A percentile compares a stretch with the other conserved stretches of the same genome.
Conservation (phyloP, 805 yeast genomes). For the Wickerhamiella azyma region DNA sequence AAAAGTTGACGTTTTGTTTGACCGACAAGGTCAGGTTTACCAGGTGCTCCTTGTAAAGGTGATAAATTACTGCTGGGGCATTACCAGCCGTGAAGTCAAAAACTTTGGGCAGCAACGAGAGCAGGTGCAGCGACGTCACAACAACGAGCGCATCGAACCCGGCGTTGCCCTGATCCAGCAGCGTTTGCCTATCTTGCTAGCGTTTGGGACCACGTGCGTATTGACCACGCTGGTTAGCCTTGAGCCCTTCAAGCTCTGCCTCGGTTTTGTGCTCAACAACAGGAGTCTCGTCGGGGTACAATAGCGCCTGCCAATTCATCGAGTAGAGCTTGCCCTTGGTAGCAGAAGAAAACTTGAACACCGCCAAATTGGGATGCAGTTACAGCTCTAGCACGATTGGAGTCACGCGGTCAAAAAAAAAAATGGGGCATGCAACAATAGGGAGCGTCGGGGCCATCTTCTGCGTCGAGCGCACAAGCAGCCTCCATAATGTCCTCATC, state of each 20-base stretch:
- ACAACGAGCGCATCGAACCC: conserved; percentile 65
- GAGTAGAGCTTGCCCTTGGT: conserved; percentile 52
- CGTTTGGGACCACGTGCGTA: conserved; percentile 53
- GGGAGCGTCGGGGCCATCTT: no score
- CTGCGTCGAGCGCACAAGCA: no score
- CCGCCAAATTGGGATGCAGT: conserved; percentile 70
- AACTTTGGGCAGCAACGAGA: conserved; percentile 47
- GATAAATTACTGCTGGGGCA: conserved; percentile 71
- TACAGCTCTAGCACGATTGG: no score
- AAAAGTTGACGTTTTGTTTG: conserved; percentile 48
- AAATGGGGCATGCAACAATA: no score
- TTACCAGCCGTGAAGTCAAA: conserved; percentile 66
- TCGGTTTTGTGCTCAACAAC: conserved; percentile 34
- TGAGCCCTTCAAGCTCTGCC: conserved; percentile 42
- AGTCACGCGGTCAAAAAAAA: no score
- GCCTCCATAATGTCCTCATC: no score
- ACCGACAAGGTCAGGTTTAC: conserved; percentile 62
- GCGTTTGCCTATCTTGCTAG: conserved; percentile 28
- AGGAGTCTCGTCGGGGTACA: conserved; percentile 56
- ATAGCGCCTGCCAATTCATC: conserved; percentile 63
- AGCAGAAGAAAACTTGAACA: conserved; percentile 48
- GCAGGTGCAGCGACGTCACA: conserved; percentile 58
- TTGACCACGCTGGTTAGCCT: conserved; percentile 47
- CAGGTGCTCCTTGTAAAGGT: conserved; percentile 66
- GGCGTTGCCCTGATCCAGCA: conserved; percentile 31